Conservation (phyloP, 106 monocot genomes). For the Dendrobium chrysotoxum region DNA sequence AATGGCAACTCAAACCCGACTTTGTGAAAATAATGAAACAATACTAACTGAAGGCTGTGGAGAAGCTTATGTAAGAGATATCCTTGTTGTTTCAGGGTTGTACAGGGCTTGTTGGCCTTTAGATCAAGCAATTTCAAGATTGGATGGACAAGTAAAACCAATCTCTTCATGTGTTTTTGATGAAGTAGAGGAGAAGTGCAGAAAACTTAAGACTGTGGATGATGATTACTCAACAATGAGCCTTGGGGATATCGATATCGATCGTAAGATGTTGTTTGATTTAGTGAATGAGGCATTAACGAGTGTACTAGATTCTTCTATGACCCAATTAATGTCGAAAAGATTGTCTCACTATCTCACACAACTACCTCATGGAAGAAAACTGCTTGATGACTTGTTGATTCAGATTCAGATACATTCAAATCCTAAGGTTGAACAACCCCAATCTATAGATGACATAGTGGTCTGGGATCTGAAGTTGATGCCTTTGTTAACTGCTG, state of each 20-base stretch:
- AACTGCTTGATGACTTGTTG: slow-evolving; percentile 39
- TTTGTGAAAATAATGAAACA: slow-evolving; percentile 7
- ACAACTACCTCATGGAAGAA: slow-evolving; percentile 19
- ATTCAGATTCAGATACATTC: slow-evolving; percentile 17
- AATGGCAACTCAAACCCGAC: slow-evolving; percentile 8
- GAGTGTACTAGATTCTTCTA: slow-evolving; percentile 6
- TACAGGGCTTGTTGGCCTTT: slow-evolving; percentile 14
- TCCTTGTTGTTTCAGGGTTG: slow-evolving; percentile 44
- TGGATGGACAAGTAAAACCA: slow-evolving; percentile 28
- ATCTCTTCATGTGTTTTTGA: slow-evolving; percentile 55
- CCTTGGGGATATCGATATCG: slow-evolving; percentile 7
- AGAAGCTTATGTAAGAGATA: slow-evolving; percentile 42
- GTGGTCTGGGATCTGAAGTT: slow-evolving; percentile 33
- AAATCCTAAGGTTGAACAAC: not conserved
- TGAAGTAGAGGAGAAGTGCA: slow-evolving; percentile 41
- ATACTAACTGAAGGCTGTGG: slow-evolving; percentile 17
- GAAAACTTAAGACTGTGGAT: not conserved
- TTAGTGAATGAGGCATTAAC: slow-evolving; percentile 54
- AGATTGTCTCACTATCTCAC: slow-evolving; percentile 8
- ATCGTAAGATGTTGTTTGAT: slow-evolving; percentile 54
- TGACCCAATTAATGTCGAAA: slow-evolving; percentile 12
- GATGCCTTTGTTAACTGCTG: slow-evolving; percentile 24
- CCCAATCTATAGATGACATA: slow-evolving; percentile 29
- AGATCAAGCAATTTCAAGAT: slow-evolving; percentile 20
- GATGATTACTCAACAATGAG: not conserved